Evolutionary conservation across 75 land plant species (phyloP).

Genomic region (Sequoia sempervirens): DNA sequence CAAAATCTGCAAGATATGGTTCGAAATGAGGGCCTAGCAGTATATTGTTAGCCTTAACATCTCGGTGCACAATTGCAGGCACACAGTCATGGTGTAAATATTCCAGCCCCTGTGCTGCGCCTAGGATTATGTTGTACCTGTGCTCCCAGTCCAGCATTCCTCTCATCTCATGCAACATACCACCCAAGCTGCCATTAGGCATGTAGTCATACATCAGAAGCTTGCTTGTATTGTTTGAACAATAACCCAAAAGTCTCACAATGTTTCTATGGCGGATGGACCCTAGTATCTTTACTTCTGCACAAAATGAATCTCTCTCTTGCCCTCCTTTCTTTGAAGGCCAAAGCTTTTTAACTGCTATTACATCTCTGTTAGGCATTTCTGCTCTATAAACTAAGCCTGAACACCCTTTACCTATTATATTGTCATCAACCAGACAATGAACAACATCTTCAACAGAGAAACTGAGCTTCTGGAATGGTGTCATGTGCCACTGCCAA

Average conservation of each 20-base stretch:
- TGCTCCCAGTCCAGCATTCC: slow-evolving; percentile 16
- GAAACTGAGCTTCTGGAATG: slow-evolving; percentile 58
- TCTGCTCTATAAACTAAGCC: slow-evolving; percentile 52
- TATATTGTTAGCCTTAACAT: slow-evolving; percentile 24
- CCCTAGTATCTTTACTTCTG: slow-evolving; percentile 19
- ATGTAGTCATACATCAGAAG: slow-evolving; percentile 24
- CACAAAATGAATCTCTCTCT: slow-evolving; percentile 5
- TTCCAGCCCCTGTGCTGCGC: slow-evolving; percentile 18
- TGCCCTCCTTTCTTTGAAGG: slow-evolving; percentile 1
- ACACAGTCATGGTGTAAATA: slow-evolving; percentile 26
- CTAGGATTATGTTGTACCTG: slow-evolving; percentile 20
- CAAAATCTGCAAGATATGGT: slow-evolving; percentile 58
- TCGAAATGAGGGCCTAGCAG: slow-evolving; percentile 54
- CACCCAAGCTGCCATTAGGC: slow-evolving; percentile 22
- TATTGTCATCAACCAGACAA: slow-evolving; percentile 42
- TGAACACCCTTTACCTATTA: slow-evolving; percentile 50
- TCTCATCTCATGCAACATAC: slow-evolving; percentile 15
- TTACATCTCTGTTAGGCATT: slow-evolving; percentile 43
- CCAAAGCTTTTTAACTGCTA: slow-evolving; percentile 60
- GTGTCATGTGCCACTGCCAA: slow-evolving; percentile 58
- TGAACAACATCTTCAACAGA: slow-evolving; percentile 46
- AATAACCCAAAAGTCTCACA: slow-evolving; percentile 22
- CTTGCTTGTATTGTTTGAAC: slow-evolving; percentile 13
- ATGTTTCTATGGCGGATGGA: slow-evolving; percentile 19
- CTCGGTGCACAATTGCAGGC: slow-evolving; percentile 19